These are phyloP conservation scores for Eimeria maxima DNA, from an alignment of 169 alveolate species.

Conservation along the genomic window DNA sequence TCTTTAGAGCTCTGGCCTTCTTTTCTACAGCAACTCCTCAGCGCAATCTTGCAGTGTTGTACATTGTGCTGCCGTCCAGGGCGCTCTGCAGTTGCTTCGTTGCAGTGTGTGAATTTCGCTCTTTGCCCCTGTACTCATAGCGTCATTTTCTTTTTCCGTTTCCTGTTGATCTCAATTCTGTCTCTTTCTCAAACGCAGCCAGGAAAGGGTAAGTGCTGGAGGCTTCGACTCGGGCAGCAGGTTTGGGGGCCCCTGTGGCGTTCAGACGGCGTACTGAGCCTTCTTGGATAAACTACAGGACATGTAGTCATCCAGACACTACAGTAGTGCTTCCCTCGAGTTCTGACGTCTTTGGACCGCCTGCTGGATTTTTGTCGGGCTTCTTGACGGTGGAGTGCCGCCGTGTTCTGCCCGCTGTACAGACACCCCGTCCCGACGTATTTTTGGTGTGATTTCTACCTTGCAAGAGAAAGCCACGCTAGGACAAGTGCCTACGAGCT, in stretches of 20 bases:
- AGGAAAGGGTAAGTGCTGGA: neutral
- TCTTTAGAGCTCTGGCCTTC: neutral
- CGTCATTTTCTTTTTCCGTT: conserved; percentile 16
- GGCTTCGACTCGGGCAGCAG: conserved; percentile 21
- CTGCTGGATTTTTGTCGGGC: conserved; percentile 16
- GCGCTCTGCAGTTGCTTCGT: conserved; percentile 37
- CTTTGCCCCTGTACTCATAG: neutral
- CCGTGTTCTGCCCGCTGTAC: neutral
- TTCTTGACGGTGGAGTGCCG: neutral
- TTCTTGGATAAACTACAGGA: conserved; percentile 16
- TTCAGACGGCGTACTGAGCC: neutral
- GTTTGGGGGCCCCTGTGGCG: conserved; percentile 58
- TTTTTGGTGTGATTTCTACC: neutral
- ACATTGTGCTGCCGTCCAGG: conserved; percentile 36
- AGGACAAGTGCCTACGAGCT: neutral
- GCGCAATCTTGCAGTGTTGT: neutral
- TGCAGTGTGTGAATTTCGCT: conserved; percentile 39
- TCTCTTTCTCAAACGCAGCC: conserved; percentile 5
- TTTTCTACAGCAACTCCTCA: neutral
- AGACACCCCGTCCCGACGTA: neutral
- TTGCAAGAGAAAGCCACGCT: neutral
- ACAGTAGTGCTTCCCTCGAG: neutral
- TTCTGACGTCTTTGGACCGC: conserved; percentile 8
- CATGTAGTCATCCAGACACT: neutral
- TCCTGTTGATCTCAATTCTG: neutral